Percentiles rank a stretch among this genome's conserved stretches.
Conservation (phyloP, 1,284 basidiomycete species). For the Crepidotus sp. region DNA sequence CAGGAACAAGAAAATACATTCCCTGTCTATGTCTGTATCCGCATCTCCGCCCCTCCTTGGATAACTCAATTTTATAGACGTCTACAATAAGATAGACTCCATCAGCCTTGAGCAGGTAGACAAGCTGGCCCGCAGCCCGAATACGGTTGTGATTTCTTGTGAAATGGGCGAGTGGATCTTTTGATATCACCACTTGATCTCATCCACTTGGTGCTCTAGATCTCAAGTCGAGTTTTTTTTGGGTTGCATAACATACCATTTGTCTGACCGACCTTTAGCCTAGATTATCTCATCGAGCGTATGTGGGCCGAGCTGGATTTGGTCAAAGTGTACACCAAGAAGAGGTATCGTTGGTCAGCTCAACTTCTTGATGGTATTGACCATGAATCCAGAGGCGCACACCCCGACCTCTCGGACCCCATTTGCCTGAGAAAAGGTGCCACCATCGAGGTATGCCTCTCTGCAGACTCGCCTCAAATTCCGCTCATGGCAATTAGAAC, state of each 20-base stretch:
- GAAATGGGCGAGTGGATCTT: slow-evolving; percentile 43
- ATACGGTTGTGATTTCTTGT: slow-evolving; percentile 90
- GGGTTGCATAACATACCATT: neutral
- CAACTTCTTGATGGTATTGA: neutral
- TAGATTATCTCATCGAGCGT: slow-evolving; percentile 81
- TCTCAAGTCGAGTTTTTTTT: slow-evolving; percentile 57
- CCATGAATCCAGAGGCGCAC: slow-evolving; percentile 45
- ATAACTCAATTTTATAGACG: slow-evolving; percentile 41
- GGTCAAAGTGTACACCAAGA: slow-evolving; percentile 95
- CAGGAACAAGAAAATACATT: slow-evolving; percentile 89
- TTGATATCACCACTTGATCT: neutral
- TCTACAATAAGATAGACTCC: slow-evolving; percentile 93
- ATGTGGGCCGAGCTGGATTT: slow-evolving; percentile 86
- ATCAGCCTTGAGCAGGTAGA: slow-evolving; percentile 88
- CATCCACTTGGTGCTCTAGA: slow-evolving; percentile 25
- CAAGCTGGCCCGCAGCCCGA: slow-evolving; percentile 78
- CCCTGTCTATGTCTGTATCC: slow-evolving; percentile 67
- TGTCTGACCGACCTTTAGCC: slow-evolving; percentile 33
- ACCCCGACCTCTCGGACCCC: slow-evolving; percentile 89
- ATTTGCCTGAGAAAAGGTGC: slow-evolving; percentile 88
- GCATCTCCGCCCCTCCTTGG: neutral
- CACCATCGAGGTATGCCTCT: slow-evolving; percentile 73
- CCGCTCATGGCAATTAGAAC: slow-evolving; percentile 33
- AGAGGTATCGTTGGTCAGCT: slow-evolving; percentile 36
- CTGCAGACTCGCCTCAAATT: neutral